A percentile compares a stretch with the other conserved stretches of the same genome.
Conservation (phyloP, 2,329 filamentous ascomycete species). For the Massarina eburnea region DNA sequence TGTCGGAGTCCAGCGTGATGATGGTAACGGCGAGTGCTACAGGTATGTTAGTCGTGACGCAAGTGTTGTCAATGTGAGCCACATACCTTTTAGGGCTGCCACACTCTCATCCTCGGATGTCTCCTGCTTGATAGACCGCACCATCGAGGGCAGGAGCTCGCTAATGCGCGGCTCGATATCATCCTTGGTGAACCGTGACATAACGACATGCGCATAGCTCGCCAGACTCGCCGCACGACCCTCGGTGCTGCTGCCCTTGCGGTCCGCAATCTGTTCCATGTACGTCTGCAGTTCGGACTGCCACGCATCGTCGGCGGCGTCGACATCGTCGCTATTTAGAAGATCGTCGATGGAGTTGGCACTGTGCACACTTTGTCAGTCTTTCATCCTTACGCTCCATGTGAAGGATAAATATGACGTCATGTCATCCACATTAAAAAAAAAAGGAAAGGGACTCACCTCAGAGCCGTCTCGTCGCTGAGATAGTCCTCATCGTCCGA, state of each 20-base stretch:
- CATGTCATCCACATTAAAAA: slow-evolving; percentile 10
- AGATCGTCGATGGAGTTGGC: slow-evolving; percentile 70
- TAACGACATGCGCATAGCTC: slow-evolving; percentile 66
- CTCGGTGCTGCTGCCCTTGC: slow-evolving; percentile 75
- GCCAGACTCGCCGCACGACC: slow-evolving; percentile 67
- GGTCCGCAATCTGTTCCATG: slow-evolving; percentile 71
- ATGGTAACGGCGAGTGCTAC: slow-evolving; percentile 68
- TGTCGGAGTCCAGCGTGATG: slow-evolving; percentile 66
- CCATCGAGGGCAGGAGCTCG: slow-evolving; percentile 66
- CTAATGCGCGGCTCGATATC: slow-evolving; percentile 61
- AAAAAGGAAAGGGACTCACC: slow-evolving; percentile 43
- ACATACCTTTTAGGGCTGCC: slow-evolving; percentile 65
- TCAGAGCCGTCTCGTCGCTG: slow-evolving; percentile 61
- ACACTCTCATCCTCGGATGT: slow-evolving; percentile 68
- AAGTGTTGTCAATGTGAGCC: not conserved
- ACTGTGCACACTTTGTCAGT: slow-evolving; percentile 42
- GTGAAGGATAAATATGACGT: not conserved
- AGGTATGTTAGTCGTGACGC: slow-evolving; percentile 13
- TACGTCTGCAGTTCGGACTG: slow-evolving; percentile 64
- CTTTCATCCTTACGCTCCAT: slow-evolving; percentile 3
- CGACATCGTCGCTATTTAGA: slow-evolving; percentile 52
- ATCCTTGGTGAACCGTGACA: slow-evolving; percentile 66
- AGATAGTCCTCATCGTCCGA: slow-evolving; percentile 67
- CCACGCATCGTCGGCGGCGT: slow-evolving; percentile 57
- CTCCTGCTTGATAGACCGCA: slow-evolving; percentile 70